Percentiles rank a stretch among this genome's conserved stretches.
phyloP scores from a whole-genome alignment of 2,329 filamentous ascomycete genomes.

The Pestalotiopsis fici region DNA sequence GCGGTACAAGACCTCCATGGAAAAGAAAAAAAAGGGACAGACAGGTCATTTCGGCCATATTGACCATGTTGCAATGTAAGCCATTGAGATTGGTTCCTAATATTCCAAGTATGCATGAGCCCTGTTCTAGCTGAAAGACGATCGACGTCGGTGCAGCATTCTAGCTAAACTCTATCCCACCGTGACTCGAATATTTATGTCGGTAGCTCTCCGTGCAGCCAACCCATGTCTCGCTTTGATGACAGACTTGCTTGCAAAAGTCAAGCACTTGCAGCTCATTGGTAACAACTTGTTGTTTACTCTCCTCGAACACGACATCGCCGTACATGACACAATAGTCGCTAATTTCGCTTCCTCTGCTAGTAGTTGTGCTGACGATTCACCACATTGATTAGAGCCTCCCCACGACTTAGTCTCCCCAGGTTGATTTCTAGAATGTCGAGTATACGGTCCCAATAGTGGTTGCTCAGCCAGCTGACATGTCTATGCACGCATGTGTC shows the following conservation, averaged over 20 bases:
- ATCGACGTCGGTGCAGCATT: background rate
- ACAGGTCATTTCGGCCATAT: too few relatives aligned
- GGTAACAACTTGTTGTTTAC: background rate
- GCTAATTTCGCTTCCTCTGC: background rate
- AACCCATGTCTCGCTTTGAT: too few relatives aligned
- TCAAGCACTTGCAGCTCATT: background rate
- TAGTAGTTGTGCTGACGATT: constrained; percentile 30
- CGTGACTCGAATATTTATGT: background rate
- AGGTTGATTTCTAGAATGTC: constrained; percentile 30
- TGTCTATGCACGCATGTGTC: constrained; percentile 15
- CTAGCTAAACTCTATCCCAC: background rate
- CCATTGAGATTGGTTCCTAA: background rate
- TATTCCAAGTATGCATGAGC: background rate
- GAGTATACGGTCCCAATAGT: constrained; percentile 24
- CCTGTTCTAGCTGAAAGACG: background rate
- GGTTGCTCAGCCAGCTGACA: constrained; percentile 27
- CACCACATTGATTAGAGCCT: constrained; percentile 29
- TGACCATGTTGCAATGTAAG: background rate
- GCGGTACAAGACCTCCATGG: background rate
- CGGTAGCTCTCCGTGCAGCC: background rate
- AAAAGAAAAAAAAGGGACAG: background rate
- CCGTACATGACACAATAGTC: background rate
- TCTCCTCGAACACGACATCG: background rate
- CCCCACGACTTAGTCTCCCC: constrained; percentile 24
- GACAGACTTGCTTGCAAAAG: background rate